Conservation (phyloP, 768 basidiomycete genomes). For the Leucocoprinus sp. region DNA sequence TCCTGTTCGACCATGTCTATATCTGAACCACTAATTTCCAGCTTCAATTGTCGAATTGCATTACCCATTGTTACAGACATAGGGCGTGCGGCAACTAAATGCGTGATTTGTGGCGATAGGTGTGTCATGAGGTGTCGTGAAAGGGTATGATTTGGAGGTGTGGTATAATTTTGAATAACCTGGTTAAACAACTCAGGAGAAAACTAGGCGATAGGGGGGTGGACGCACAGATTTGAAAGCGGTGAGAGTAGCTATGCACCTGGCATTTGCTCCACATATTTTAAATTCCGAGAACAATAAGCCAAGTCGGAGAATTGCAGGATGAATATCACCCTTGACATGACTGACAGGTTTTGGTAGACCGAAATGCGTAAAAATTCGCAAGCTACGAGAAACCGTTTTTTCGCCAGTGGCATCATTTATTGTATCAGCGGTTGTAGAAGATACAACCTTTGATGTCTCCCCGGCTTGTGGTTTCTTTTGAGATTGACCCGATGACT, state of each 20-base stretch:
- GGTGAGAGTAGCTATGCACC: constrained; percentile 86
- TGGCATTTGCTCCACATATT: constrained; percentile 90
- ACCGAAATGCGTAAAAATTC: constrained; percentile 84
- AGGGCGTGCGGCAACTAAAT: constrained; percentile 79
- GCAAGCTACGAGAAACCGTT: constrained; percentile 52
- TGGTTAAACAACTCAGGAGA: constrained; percentile 22
- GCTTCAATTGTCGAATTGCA: constrained; percentile 87
- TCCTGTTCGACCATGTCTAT: constrained; percentile 95
- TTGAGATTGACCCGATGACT: constrained; percentile 21
- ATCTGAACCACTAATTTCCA: constrained; percentile 88
- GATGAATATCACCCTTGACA: constrained; percentile 85
- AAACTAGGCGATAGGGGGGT: constrained; percentile 10
- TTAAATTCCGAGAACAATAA: constrained; percentile 88
- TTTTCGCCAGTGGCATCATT: constrained; percentile 30
- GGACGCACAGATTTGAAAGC: constrained; percentile 82
- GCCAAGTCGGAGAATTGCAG: constrained; percentile 77
- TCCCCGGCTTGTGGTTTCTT: constrained; percentile 26
- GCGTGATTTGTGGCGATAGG: constrained; percentile 87
- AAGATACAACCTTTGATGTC: constrained; percentile 15
- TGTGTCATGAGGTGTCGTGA: constrained; percentile 88
- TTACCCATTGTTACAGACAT: constrained; percentile 95
- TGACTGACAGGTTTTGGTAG: constrained; percentile 51
- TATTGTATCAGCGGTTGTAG: constrained; percentile 17
- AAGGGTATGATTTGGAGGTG: constrained; percentile 79
- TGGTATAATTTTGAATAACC: constrained; percentile 88